Base-by-base conservation (phyloP, 1,284 basidiomycete species). In the Microbotryomycetes sp. region DNA sequence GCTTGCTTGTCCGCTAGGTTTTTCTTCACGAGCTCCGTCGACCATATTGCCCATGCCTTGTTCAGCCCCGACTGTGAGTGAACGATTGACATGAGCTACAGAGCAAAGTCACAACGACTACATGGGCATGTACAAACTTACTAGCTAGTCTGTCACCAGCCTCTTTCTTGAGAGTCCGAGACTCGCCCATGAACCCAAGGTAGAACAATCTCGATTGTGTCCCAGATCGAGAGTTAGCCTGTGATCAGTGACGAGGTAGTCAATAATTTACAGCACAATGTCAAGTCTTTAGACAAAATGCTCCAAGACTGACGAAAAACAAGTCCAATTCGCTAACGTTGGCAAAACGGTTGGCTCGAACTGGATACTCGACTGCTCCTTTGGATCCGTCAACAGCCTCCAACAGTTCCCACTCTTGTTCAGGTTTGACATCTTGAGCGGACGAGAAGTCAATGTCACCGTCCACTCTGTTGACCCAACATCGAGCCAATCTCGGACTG, bases 121-220 rank as follows among this genome's bases (percentile, higher is more conserved):
- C n/a, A 49, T 6, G 32, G 22, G 32, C 6, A 31, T 50, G 53
- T 25, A 65, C n/a, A n/a, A 42, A 42, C 36, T 42, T 42, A 19
- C 60, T 49, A 0, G 63, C 61, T 60, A 68, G 58, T 14, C 56
- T 58, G 5, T 68, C 66, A 6, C 53, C 55, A 1, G 62, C 58
- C 32, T 87, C 85, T 65, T 82, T 84, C 66, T 81, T 79, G 14
- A 77, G 74, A n/a, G 79, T 78, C 52, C 80, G 78, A 49, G 79
- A 78, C 67, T 89, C 86, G 49, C 88, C 88, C 72, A 84, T 85
- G 79, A 91, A 91, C 15, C 89, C 89, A 54, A 89, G 72, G 72
- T 84, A 91, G 71, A 86, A 91, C 49, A 90, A 75, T 45, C 84
- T 78, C 2, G 85, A 82, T 6, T 76, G 71, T 7, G 87, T 84